These are phyloP conservation scores for Irpex sp. DNA, from an alignment of 1,284 basidiomycete species.

Conservation along the genomic window DNA sequence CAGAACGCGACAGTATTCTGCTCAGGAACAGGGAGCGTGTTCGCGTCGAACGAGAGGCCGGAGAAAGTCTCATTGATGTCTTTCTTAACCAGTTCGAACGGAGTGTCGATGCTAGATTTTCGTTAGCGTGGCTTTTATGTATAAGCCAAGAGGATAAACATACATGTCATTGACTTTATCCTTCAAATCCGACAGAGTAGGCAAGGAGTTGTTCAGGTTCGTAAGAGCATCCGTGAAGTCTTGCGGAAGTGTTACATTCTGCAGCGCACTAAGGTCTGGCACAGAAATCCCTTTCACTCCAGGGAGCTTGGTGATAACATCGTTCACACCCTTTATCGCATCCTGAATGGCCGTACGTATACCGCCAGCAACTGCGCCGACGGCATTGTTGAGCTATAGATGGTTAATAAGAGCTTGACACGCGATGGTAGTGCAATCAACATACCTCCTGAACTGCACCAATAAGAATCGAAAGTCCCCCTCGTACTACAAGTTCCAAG, in stretches of 20 bases:
- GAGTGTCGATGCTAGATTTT: constrained; percentile 65
- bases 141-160: constrained; percentile 25
- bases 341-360: constrained; percentile 69
- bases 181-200: constrained; percentile 76
- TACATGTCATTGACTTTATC: constrained; percentile 71
- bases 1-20: constrained; percentile 70
- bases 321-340: constrained; percentile 69
- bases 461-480: constrained; percentile 78
- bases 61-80: constrained; percentile 86
- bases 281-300: constrained; percentile 69
- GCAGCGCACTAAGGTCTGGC: constrained; percentile 67
- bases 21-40: constrained; percentile 70
- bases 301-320: constrained; percentile 61
- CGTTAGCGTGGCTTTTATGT: constrained; percentile 15
- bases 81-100: constrained; percentile 81
- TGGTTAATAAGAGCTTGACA: constrained; percentile 13
- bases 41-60: constrained; percentile 65
- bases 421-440: constrained; percentile 12
- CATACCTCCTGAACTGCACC: constrained; percentile 76
- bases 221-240: constrained; percentile 72
- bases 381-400: constrained; percentile 63
- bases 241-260: constrained; percentile 82
- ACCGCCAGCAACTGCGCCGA: constrained; percentile 57
- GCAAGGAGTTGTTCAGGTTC: constrained; percentile 78
- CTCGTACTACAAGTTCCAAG: constrained; percentile 84